Base-by-base conservation (phyloP, 495 filamentous ascomycete genomes). In the Alectoria sarmentosa region DNA sequence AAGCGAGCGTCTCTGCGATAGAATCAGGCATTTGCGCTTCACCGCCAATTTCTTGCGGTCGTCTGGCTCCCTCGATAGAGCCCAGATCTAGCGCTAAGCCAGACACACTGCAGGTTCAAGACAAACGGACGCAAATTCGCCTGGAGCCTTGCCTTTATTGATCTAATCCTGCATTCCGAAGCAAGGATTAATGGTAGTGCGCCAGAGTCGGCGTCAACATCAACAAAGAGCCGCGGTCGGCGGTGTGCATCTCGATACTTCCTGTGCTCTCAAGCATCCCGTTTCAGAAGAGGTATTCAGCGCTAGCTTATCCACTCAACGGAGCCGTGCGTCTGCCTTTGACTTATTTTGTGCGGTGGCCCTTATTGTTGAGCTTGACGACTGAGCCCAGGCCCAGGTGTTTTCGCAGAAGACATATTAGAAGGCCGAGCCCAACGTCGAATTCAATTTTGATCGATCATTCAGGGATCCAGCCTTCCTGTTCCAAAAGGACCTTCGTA, bases 141-240 rank as follows among this genome's bases (percentile, higher is more conserved):
- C 13, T 17, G 39, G 26, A 26, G 17, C 44, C 38, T 64, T 34
- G 37, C 39, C 44, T 41, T 52, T 46, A 41, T 59, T 63, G 58
- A 68, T 64, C 44, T 59, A 39, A 41, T 64, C 56, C 21, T 67
- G 65, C 37, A 63, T 63, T 13, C 52, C 36, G 19, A 64, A 14
- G 14, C 39, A 41, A n/a, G 49, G 34, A 28, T 61, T 37, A 64
- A 56, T 41, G 44, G 49, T 34, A 42, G 62, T 48, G 37, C 34
- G 42, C 38, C 44, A 52, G 55, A 34, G 34, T 65, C 42, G 41
- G 63, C 63, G 42, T 59, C 42, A 48, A 30, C n/a, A 49, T 59
- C 44, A 60, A 63, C 67, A 69, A 71, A 66, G 67, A 66, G 62
- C 26, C 19, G 52, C 59, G 36, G 39, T 55, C 62, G 66, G 62